Percentiles rank a stretch among this genome's conserved stretches.
These are phyloP conservation scores for Immersiella caudata DNA, from an alignment of 495 filamentous ascomycete genomes.

Conservation along the genomic window DNA sequence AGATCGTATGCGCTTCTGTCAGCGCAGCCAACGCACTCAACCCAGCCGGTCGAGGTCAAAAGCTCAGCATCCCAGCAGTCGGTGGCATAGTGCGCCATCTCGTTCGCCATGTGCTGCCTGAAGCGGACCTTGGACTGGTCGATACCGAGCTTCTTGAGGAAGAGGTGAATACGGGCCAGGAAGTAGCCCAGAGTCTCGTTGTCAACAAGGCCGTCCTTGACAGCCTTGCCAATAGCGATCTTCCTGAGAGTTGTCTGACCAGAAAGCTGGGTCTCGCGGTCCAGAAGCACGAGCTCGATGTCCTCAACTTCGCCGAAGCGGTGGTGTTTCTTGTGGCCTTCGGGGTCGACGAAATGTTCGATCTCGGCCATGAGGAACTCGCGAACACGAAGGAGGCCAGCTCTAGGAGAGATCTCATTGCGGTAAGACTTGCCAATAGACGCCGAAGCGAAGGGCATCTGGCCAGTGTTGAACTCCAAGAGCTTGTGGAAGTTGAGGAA, in stretches of 20 bases:
- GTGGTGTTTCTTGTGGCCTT: constrained; percentile 68
- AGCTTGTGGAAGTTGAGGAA: constrained; percentile 76
- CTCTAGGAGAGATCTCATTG: constrained; percentile 76
- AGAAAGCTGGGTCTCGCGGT: constrained; percentile 70
- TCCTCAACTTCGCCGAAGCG: constrained; percentile 70
- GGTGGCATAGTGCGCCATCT: constrained; percentile 73
- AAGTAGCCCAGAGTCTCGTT: constrained; percentile 91
- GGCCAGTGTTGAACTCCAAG: constrained; percentile 73
- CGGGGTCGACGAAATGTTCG: constrained; percentile 78
- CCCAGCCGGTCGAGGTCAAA: constrained; percentile 78
- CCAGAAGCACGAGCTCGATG: constrained; percentile 67
- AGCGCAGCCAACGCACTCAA: constrained; percentile 84
- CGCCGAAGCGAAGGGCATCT: constrained; percentile 77
- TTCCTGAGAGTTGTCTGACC: constrained; percentile 64
- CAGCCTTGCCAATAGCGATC: constrained; percentile 71
- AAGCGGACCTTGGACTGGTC: constrained; percentile 76
- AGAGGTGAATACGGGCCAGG: constrained; percentile 74
- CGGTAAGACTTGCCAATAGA: constrained; percentile 79
- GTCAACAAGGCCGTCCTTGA: constrained; percentile 68
- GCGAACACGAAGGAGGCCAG: constrained; percentile 74
- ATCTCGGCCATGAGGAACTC: constrained; percentile 86
- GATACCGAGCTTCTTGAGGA: constrained; percentile 70
- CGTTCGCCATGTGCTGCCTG: constrained; percentile 85
- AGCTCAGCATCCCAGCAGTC: constrained; percentile 89
- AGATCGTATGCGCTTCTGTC: constrained; percentile 82